Percentiles rank a stretch among this genome's conserved stretches.
Evolutionary conservation across 495 filamentous ascomycete species (phyloP).

Genomic region (Penicillium samsonianum): DNA sequence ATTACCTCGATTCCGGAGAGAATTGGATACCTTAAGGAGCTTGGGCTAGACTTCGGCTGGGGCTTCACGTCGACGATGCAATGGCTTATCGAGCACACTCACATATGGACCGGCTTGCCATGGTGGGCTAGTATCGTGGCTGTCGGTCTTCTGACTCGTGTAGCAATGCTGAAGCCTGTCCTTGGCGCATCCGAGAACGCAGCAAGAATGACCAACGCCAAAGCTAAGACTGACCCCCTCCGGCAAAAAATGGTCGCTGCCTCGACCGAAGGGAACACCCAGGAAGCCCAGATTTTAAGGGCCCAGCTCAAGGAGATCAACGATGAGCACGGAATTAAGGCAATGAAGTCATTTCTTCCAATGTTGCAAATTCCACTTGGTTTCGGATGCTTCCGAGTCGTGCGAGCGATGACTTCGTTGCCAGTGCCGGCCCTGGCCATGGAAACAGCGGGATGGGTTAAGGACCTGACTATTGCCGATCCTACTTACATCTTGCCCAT

Average conservation of each 20-base stretch:
- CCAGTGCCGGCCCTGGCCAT: slow-evolving; percentile 76
- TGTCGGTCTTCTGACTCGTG: slow-evolving; percentile 64
- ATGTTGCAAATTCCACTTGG: slow-evolving; percentile 69
- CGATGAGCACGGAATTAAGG: slow-evolving; percentile 53
- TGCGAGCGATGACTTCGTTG: slow-evolving; percentile 69
- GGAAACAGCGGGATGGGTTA: slow-evolving; percentile 75
- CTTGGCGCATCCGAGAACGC: slow-evolving; percentile 58
- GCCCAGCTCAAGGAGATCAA: slow-evolving; percentile 52
- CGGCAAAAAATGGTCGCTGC: slow-evolving; percentile 46
- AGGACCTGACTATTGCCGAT: slow-evolving; percentile 75
- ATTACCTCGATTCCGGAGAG: slow-evolving; percentile 60
- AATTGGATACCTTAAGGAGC: slow-evolving; percentile 77
- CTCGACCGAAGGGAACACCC: slow-evolving; percentile 38
- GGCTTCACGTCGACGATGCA: slow-evolving; percentile 71
- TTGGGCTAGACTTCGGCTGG: slow-evolving; percentile 85
- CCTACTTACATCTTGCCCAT: slow-evolving; percentile 75
- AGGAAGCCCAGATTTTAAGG: slow-evolving; percentile 40
- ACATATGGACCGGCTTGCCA: slow-evolving; percentile 68
- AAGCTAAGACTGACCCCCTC: slow-evolving; percentile 40
- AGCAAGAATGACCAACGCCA: slow-evolving; percentile 50
- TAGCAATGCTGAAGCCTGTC: slow-evolving; percentile 62
- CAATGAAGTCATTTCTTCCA: slow-evolving; percentile 56
- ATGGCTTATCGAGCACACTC: slow-evolving; percentile 76
- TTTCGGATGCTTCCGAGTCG: slow-evolving; percentile 76
- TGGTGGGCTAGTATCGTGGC: slow-evolving; percentile 79